phyloP scores from a whole-genome alignment of 306 rosid species.

The Geum urbanum region DNA sequence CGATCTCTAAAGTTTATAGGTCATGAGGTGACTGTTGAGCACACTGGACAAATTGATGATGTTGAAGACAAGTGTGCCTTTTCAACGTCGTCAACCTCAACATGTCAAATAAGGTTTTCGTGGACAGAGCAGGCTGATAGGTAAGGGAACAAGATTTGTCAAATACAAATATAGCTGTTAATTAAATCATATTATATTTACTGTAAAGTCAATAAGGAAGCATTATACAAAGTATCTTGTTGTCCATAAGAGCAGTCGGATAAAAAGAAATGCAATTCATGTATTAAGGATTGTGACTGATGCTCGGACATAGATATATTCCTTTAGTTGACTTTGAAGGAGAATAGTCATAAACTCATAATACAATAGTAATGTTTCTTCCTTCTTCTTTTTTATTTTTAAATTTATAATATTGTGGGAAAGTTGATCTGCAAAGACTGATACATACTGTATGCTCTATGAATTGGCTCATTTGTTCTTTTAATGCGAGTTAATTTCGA shows the following conservation, averaged over 20 bases:
- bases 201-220: background rate
- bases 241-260: background rate
- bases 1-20: constrained; percentile 41
- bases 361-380: background rate
- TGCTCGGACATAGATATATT: background rate
- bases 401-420: background rate
- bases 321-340: background rate
- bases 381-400: background rate
- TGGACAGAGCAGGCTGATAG: constrained; percentile 89
- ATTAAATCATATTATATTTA: background rate
- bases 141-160: constrained; percentile 31
- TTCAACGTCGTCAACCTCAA: constrained; percentile 48
- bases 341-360: too few relatives aligned
- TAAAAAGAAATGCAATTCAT: background rate
- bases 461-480: background rate
- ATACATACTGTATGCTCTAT: background rate
- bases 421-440: too few relatives aligned
- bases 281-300: background rate
- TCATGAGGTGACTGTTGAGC: constrained; percentile 31
- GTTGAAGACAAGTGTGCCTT: constrained; percentile 37
- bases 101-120: constrained; percentile 53
- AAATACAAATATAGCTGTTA: background rate
- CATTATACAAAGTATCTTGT: background rate
- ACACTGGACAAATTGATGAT: constrained; percentile 26
- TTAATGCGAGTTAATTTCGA: background rate